phyloP scores from a whole-genome alignment of 176 grass and related monocot genomes.

The Oropetium thomaeum region DNA sequence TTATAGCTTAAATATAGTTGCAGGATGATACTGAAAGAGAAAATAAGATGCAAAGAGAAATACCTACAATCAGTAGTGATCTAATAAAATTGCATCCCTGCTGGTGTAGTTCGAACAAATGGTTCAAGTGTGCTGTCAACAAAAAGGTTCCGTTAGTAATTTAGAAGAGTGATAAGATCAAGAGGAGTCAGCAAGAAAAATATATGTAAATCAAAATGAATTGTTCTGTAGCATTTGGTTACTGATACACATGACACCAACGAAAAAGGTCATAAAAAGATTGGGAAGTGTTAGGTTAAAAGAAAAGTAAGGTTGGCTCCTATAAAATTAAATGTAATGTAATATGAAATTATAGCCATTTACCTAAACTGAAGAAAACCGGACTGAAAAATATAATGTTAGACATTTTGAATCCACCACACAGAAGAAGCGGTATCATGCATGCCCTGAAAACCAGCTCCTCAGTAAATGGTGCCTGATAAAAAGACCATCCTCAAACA shows the following conservation, averaged over 20 bases:
- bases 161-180: not conserved
- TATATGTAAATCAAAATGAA: not conserved
- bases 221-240: not conserved
- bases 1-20: not conserved
- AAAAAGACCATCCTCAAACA: slow-evolving; percentile 36
- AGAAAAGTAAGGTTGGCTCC: not conserved
- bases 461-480: slow-evolving; percentile 88
- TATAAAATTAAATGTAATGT: not conserved
- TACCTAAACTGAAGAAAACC: slow-evolving; percentile 98
- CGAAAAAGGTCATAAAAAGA: not conserved
- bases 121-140: slow-evolving; percentile 81
- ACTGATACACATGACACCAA: not conserved
- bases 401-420: slow-evolving; percentile 72
- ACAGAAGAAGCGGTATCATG: slow-evolving; percentile 95
- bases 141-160: slow-evolving; percentile 24
- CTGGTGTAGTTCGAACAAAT: slow-evolving; percentile 76
- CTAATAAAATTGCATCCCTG: slow-evolving; percentile 67
- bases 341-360: slow-evolving; percentile 16
- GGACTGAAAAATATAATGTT: slow-evolving; percentile 83
- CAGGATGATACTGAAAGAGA: slow-evolving; percentile 1
- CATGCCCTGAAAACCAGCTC: slow-evolving; percentile 96
- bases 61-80: slow-evolving; percentile 91
- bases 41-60: slow-evolving; percentile 25
- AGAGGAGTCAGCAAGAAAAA: not conserved
- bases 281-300: not conserved